Conservation (phyloP, 257 asterid species). For the Solanum sitiens region DNA sequence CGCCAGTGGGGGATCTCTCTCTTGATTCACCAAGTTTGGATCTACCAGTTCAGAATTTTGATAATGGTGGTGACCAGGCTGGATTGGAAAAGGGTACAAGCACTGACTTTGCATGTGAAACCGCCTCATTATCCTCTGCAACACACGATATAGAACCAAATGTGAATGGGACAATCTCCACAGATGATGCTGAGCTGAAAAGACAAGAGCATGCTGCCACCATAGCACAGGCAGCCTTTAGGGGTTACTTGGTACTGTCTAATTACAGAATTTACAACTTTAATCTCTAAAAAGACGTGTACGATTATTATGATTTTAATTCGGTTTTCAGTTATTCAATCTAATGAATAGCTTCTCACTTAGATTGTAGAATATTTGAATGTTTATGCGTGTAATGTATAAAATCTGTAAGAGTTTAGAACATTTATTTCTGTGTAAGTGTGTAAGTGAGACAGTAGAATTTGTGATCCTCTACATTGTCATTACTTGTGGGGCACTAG, state of each 20-base stretch:
- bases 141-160: neutral
- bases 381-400: neutral
- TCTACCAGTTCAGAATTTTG: neutral
- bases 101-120: neutral
- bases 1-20: neutral
- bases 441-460: neutral
- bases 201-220: slow-evolving; percentile 30
- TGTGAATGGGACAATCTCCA: neutral
- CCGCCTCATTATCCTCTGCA: neutral
- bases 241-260: slow-evolving; percentile 26
- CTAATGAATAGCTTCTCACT: neutral
- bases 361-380: neutral
- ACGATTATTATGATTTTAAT: too few species aligned
- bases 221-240: slow-evolving; percentile 26
- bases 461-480: neutral
- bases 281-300: neutral
- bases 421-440: neutral
- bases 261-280: neutral
- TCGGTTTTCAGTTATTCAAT: neutral
- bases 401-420: neutral
- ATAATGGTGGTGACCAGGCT: neutral
- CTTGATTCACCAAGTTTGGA: neutral
- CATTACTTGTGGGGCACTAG: neutral
- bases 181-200: slow-evolving; percentile 9
- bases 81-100: slow-evolving; percentile 1